Percentiles rank a stretch among this genome's conserved stretches.
These are phyloP conservation scores for Hericium rajendrae DNA, from an alignment of 768 basidiomycete species.

Conservation along the genomic window DNA sequence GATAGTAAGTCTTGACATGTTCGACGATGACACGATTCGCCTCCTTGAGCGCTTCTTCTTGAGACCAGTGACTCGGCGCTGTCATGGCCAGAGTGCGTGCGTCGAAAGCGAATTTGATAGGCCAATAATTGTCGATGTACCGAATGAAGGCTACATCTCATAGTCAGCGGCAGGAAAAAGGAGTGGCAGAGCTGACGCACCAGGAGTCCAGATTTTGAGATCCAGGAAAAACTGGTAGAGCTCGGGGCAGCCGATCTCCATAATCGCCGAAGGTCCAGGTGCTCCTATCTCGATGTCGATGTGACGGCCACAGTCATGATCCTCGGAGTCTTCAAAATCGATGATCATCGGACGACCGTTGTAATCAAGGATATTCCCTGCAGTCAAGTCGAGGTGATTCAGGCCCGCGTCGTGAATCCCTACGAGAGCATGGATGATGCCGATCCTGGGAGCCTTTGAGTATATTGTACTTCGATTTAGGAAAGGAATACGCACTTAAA, in stretches of 20 bases:
- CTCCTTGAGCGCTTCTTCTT: neutral
- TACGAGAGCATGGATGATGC: neutral
- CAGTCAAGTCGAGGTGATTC: neutral
- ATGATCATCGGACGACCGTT: neutral
- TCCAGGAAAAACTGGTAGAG: neutral
- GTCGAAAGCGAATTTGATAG: neutral
- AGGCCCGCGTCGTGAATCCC: neutral
- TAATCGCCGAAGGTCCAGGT: neutral
- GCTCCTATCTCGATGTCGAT: neutral
- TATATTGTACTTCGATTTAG: neutral
- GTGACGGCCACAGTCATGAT: neutral
- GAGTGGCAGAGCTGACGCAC: neutral
- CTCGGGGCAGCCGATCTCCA: neutral
- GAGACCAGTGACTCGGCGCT: neutral
- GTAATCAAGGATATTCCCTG: neutral
- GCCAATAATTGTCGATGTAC: neutral
- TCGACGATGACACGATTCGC: neutral
- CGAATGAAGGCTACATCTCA: neutral
- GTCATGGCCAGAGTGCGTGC: neutral
- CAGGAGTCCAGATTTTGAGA: neutral
- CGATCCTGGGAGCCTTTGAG: neutral
- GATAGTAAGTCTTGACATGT: neutral
- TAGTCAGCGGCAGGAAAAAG: neutral
- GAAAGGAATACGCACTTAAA: neutral
- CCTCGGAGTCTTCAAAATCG: neutral